phyloP scores from a whole-genome alignment of 345 rosid species.

The Luvunga scandens region DNA sequence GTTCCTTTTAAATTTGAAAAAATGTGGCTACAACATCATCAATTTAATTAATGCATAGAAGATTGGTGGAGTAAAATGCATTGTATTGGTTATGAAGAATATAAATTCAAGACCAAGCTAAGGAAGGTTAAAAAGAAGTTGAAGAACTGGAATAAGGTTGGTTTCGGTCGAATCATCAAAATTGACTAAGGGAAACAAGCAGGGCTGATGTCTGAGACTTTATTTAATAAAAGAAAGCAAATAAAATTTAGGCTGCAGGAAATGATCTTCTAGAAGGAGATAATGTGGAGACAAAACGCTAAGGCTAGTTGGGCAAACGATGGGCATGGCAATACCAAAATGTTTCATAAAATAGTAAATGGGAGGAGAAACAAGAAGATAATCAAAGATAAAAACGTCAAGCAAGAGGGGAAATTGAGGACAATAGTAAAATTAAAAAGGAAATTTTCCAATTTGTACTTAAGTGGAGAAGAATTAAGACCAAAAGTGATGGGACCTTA shows the following conservation, averaged over 20 bases:
- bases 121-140: background rate
- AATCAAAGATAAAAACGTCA: background rate
- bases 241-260: background rate
- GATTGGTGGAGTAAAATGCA: background rate
- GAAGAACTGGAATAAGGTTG: background rate
- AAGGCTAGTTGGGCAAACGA: background rate
- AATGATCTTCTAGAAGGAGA: background rate
- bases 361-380: background rate
- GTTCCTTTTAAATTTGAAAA: background rate
- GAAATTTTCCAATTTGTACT: background rate
- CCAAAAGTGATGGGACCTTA: background rate
- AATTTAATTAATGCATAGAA: background rate
- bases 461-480: background rate
- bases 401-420: background rate
- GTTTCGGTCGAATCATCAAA: background rate
- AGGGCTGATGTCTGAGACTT: background rate
- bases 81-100: background rate
- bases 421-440: background rate
- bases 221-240: background rate
- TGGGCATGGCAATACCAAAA: background rate
- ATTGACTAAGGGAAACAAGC: background rate
- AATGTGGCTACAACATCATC: background rate
- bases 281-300: background rate
- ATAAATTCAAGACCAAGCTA: background rate
- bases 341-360: background rate